phyloP scores from a whole-genome alignment of 768 basidiomycete genomes.

The Mycena pura region DNA sequence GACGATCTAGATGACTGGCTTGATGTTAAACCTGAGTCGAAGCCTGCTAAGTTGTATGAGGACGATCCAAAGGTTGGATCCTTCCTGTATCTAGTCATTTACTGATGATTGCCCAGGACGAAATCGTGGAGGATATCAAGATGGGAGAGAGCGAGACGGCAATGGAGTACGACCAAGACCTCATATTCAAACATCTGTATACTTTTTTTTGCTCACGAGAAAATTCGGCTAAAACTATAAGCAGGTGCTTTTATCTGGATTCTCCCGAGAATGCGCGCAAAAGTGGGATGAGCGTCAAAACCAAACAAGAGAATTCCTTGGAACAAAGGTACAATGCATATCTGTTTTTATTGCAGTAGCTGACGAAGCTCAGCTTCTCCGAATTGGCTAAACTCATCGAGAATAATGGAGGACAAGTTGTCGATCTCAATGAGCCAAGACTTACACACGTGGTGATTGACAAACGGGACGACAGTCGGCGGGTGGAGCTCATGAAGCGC shows the following conservation, averaged over 20 bases:
- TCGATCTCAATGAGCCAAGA: conserved; percentile 73
- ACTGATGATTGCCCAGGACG: conserved; percentile 26
- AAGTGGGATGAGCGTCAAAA: conserved; percentile 65
- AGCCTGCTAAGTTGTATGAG: not conserved
- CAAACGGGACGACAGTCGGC: conserved; percentile 79
- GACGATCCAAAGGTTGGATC: conserved; percentile 14
- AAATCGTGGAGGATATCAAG: conserved; percentile 42
- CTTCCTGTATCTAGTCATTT: not conserved
- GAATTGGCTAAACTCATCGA: conserved; percentile 58
- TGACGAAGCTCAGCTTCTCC: conserved; percentile 54
- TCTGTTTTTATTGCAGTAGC: not conserved
- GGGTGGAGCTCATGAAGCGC: conserved; percentile 70
- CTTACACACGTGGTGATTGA: conserved; percentile 89
- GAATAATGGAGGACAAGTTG: conserved; percentile 77
- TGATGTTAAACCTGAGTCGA: conserved; percentile 35
- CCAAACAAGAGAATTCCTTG: conserved; percentile 60
- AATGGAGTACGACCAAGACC: conserved; percentile 79
- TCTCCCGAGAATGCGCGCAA: conserved; percentile 72
- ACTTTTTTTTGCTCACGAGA: conserved; percentile 31
- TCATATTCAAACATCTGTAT: conserved; percentile 85
- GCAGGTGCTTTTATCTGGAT: conserved; percentile 90
- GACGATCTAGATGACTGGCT: conserved; percentile 50
- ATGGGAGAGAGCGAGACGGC: conserved; percentile 80
- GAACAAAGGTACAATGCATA: conserved; percentile 53
- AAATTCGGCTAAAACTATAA: conserved; percentile 7